Evolutionary conservation across 768 basidiomycete species (phyloP).

Genomic region (Termitomyces sp.): DNA sequence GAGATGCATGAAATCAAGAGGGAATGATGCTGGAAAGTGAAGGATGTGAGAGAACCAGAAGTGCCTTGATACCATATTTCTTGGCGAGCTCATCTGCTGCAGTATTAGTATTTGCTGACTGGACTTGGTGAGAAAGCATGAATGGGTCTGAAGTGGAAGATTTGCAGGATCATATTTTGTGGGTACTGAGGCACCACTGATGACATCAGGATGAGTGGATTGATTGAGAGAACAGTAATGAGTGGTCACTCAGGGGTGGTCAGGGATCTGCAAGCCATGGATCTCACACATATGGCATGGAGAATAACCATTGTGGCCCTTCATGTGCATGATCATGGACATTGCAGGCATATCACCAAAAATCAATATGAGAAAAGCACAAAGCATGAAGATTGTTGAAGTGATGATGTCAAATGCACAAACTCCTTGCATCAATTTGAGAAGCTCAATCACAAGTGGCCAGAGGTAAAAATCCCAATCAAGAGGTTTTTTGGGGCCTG

Average conservation of each 20-base stretch:
- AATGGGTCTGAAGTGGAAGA: conserved; percentile 16
- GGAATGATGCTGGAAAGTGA: conserved; percentile 33
- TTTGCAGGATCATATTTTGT: conserved; percentile 15
- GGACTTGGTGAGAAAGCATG: conserved; percentile 14
- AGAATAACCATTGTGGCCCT: conserved; percentile 31
- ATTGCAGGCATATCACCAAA: conserved; percentile 23
- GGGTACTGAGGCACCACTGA: not conserved
- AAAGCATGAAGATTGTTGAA: conserved; percentile 12
- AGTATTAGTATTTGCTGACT: conserved; percentile 12
- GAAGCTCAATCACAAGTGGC: conserved; percentile 31
- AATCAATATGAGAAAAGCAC: conserved; percentile 17
- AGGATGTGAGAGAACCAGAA: conserved; percentile 28
- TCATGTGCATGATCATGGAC: conserved; percentile 26
- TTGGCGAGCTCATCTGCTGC: conserved; percentile 16
- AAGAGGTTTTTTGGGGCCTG: conserved; percentile 34
- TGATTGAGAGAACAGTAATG: conserved; percentile 19
- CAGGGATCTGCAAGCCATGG: conserved; percentile 16
- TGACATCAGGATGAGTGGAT: not conserved
- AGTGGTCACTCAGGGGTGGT: conserved; percentile 6
- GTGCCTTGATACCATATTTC: conserved; percentile 30
- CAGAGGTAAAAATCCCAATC: conserved; percentile 35
- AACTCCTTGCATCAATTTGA: conserved; percentile 28
- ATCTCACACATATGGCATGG: conserved; percentile 34
- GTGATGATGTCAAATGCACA: conserved; percentile 24
- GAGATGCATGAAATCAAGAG: conserved; percentile 47